Evolutionary conservation across 2,329 filamentous ascomycete genomes (phyloP), one percentile per base, ranked within the genome.

Genomic region (Pseudocercospora fuligena): DNA sequence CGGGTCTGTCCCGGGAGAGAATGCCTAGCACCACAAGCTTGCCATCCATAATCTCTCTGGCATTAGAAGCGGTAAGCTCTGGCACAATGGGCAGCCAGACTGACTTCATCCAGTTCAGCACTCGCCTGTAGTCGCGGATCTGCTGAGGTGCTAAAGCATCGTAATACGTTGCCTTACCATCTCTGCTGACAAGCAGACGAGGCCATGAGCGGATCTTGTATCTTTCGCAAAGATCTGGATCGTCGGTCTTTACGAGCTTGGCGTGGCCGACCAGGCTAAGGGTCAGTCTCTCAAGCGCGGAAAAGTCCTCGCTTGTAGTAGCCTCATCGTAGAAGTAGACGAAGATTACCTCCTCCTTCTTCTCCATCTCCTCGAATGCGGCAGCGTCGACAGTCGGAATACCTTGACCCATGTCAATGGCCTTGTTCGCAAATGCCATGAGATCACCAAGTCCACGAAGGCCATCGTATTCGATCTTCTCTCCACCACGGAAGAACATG

Each of bases 201-300:
- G 95, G 95, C 92, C 93, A 98, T 0, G 94, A 98, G 3, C 92
- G 94, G 74, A 99, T 95, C 85, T 96, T 97, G 86, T 94, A 99
- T 65, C 92, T 87, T 54, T 93, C 87, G 67, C 87, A 90, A 65
- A 99, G 84, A 61, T 85, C 85, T 14, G 88, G 85, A 75, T 95
- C 93, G 69, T 90, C 89, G 1, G 94, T 97, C 84, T 97, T 97
- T 73, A 98, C 94, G 61, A 99, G 84, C 78, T 92, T 95, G 29
- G 92, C 95, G 76, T 93, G 93, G 33, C 94, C 95, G 66, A 99
- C 93, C 65, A 99, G 86, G 78, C 89, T 94, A 63, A 98, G 85
- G 16, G 93, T 92, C 33, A 99, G 82, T 46, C 93, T 89, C 69
- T 98, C 93, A 51, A 99, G 83, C 23, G 94, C 94, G 73, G 86